phyloP scores from a whole-genome alignment of 805 yeast species.

The Nakazawaea siamensis region DNA sequence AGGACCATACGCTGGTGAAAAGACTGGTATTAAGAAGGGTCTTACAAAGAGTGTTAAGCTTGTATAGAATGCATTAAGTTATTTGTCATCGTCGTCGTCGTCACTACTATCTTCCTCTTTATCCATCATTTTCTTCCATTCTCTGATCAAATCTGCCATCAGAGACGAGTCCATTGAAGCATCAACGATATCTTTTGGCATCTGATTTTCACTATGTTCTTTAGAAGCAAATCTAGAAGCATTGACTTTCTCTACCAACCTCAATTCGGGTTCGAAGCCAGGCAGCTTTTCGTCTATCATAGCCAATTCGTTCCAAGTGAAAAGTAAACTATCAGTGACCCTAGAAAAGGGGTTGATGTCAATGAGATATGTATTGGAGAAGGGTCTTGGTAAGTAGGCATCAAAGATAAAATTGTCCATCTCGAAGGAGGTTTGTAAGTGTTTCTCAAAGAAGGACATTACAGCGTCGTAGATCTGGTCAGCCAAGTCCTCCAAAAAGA shows the following conservation, averaged over 20 bases:
- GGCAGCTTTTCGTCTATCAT: slow-evolving; percentile 22
- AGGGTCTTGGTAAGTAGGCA: slow-evolving; percentile 74
- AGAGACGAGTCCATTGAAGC: slow-evolving; percentile 64
- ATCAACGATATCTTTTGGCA: slow-evolving; percentile 85
- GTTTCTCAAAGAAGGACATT: slow-evolving; percentile 44
- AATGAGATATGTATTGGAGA: slow-evolving; percentile 53
- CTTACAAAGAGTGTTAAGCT: slow-evolving; percentile 82
- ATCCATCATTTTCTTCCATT: slow-evolving; percentile 35
- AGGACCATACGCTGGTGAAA: slow-evolving; percentile 87
- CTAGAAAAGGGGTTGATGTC: slow-evolving; percentile 85
- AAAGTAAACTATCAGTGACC: slow-evolving; percentile 70
- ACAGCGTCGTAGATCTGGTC: slow-evolving; percentile 40
- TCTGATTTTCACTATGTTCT: slow-evolving; percentile 85
- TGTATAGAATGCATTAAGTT: slow-evolving; percentile 17
- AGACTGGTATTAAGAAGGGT: slow-evolving; percentile 95
- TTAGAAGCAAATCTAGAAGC: slow-evolving; percentile 70
- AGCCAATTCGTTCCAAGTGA: slow-evolving; percentile 75
- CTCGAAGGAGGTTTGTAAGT: slow-evolving; percentile 39
- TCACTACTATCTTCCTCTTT: slow-evolving; percentile 16
- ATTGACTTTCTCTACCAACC: slow-evolving; percentile 64
- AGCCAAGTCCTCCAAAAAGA: slow-evolving; percentile 49
- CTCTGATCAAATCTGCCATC: slow-evolving; percentile 58
- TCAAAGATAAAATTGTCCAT: slow-evolving; percentile 63
- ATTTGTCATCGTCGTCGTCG: neutral
- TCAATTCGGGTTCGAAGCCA: slow-evolving; percentile 37